These are phyloP conservation scores for Austroboletus novae-zelandiae DNA, from an alignment of 1,284 basidiomycete species.

Conservation along the genomic window DNA sequence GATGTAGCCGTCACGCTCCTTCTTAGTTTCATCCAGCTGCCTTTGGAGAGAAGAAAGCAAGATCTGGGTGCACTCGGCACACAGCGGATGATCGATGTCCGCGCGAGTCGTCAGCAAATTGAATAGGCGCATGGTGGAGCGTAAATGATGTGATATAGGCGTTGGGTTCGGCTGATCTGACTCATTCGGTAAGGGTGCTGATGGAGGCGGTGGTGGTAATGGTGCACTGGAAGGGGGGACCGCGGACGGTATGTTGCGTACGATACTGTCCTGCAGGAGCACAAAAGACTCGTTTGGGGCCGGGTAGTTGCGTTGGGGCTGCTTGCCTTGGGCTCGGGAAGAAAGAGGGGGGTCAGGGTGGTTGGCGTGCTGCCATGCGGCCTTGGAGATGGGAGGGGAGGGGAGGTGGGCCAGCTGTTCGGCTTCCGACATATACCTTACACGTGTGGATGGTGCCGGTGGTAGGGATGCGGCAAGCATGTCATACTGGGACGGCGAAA, in stretches of 20 bases:
- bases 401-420: conserved; percentile 58
- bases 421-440: conserved; percentile 43
- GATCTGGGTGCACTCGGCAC: conserved; percentile 89
- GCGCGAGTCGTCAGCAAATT: conserved; percentile 77
- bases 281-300: conserved; percentile 85
- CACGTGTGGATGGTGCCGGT: conserved; percentile 43
- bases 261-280: conserved; percentile 79
- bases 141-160: conserved; percentile 76
- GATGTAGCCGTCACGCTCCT: conserved; percentile 90
- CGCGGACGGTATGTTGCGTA: conserved; percentile 57
- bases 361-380: conserved; percentile 58
- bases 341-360: conserved; percentile 40
- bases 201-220: conserved; percentile 18
- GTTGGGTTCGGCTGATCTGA: conserved; percentile 59
- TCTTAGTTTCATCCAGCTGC: conserved; percentile 87
- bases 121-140: conserved; percentile 73
- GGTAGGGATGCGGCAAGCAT: conserved; percentile 77
- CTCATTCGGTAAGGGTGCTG: conserved; percentile 36
- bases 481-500: conserved; percentile 83
- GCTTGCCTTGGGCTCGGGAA: conserved; percentile 53
- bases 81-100: conserved; percentile 92
- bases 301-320: conserved; percentile 48
- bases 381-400: conserved; percentile 54
- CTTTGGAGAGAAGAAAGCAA: conserved; percentile 75
- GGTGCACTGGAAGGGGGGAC: conserved; percentile 31